A percentile compares a stretch with the other conserved stretches of the same genome.
These are phyloP conservation scores for Hericium erinaceus DNA, from an alignment of 768 basidiomycete genomes.

Conservation along the genomic window DNA sequence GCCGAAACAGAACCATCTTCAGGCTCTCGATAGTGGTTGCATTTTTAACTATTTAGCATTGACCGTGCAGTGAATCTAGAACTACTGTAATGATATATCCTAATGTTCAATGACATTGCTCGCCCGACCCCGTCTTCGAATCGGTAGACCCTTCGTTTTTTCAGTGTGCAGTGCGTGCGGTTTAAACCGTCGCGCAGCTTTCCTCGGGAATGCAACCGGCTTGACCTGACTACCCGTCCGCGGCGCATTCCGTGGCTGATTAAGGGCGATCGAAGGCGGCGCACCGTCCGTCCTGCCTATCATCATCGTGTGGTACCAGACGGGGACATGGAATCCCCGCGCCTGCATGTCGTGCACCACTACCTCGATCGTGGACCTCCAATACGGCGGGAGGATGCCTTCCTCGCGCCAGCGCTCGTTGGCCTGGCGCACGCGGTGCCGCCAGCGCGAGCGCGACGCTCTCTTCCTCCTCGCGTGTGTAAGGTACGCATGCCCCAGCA, in stretches of 20 bases:
- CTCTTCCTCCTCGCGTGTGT: conserved; percentile 10
- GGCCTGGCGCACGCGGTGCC: conserved; percentile 21
- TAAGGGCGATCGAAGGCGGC: background rate
- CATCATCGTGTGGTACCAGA: conserved; percentile 4
- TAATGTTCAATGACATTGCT: too few relatives aligned
- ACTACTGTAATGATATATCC: too few relatives aligned
- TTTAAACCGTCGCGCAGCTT: background rate
- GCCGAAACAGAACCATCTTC: too few relatives aligned
- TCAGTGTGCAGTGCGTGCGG: conserved; percentile 9
- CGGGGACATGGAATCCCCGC: conserved; percentile 6
- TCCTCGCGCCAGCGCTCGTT: background rate
- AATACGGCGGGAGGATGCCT: background rate
- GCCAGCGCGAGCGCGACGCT: conserved; percentile 20
- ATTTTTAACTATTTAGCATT: too few relatives aligned
- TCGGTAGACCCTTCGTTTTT: conserved; percentile 16
- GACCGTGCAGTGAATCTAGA: too few relatives aligned
- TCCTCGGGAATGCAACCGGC: background rate
- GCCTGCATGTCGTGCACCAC: conserved; percentile 1
- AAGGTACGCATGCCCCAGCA: conserved; percentile 19
- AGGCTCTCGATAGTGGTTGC: too few relatives aligned
- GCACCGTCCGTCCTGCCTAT: conserved; percentile 4
- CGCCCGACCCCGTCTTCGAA: too few relatives aligned
- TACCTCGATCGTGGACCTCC: conserved; percentile 8
- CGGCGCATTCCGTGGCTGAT: background rate
- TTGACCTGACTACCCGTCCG: background rate